Conservation (phyloP, 2,329 filamentous ascomycete species). For the Aspergillus novoparasiticus region DNA sequence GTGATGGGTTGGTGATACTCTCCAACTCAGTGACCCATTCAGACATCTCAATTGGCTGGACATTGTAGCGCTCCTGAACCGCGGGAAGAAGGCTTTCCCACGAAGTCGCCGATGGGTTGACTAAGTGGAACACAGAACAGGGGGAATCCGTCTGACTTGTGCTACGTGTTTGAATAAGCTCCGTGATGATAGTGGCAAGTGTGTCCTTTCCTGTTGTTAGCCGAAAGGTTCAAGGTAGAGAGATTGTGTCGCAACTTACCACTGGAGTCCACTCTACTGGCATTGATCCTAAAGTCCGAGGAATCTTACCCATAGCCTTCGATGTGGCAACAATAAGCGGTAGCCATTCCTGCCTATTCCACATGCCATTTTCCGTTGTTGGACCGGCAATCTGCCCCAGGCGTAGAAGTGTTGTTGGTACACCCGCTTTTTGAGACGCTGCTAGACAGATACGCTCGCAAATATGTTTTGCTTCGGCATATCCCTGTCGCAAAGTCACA, state of each 20-base stretch:
- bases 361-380: conserved; percentile 28
- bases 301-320: conserved; percentile 51
- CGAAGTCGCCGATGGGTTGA: conserved; percentile 47
- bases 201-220: conserved; percentile 25
- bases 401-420: conserved; percentile 27
- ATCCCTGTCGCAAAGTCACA: conserved; percentile 37
- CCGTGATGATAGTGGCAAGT: conserved; percentile 49
- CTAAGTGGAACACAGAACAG: conserved; percentile 45
- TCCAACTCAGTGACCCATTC: conserved; percentile 53
- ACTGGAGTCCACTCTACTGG: conserved; percentile 59
- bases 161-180: conserved; percentile 41
- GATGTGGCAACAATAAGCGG: conserved; percentile 53
- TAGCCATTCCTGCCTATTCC: conserved; percentile 62
- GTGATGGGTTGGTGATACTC: conserved; percentile 33
- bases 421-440: conserved; percentile 20
- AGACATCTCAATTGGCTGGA: conserved; percentile 41
- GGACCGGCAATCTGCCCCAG: conserved; percentile 39
- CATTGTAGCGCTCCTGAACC: conserved; percentile 46
- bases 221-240: neutral
- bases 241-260: conserved; percentile 24
- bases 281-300: conserved; percentile 47
- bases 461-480: conserved; percentile 37
- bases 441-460: conserved; percentile 48
- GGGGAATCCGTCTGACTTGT: conserved; percentile 20
- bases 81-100: conserved; percentile 47